Evolutionary conservation across 2,329 filamentous ascomycete genomes (phyloP).

Genomic region (Fusarium chlamydosporum): DNA sequence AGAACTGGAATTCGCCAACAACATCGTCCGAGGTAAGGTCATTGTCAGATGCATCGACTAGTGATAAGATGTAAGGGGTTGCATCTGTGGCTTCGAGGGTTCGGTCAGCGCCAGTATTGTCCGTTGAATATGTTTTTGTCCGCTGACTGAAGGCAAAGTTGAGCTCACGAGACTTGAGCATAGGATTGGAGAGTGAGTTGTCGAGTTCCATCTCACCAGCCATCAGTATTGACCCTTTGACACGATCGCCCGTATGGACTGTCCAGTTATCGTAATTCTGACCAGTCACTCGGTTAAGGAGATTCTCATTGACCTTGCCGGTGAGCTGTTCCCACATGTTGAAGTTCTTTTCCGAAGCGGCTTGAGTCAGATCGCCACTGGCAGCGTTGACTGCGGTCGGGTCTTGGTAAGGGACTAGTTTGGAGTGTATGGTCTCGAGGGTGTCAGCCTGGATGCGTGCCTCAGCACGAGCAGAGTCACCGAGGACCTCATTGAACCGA

Average conservation of each 20-base stretch:
- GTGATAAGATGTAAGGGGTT: constrained; percentile 61
- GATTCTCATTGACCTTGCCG: constrained; percentile 59
- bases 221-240: constrained; percentile 60
- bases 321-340: constrained; percentile 69
- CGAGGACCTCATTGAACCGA: constrained; percentile 67
- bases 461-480: constrained; percentile 63
- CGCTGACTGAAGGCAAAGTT: constrained; percentile 63
- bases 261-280: constrained; percentile 62
- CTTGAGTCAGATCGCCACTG: constrained; percentile 37
- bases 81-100: constrained; percentile 64
- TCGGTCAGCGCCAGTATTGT: constrained; percentile 56
- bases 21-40: constrained; percentile 59
- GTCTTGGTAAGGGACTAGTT: constrained; percentile 63
- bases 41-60: constrained; percentile 53
- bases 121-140: constrained; percentile 60
- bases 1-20: constrained; percentile 72
- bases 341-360: constrained; percentile 45
- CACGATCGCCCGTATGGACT: constrained; percentile 67
- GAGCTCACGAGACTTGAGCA: constrained; percentile 59
- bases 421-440: constrained; percentile 57
- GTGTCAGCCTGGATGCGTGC: constrained; percentile 61
- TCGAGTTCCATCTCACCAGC: constrained; percentile 59
- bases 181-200: constrained; percentile 54
- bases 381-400: constrained; percentile 49
- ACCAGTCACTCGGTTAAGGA: constrained; percentile 65